Percentiles rank a stretch among this genome's conserved stretches.
Evolutionary conservation across 1,284 basidiomycete genomes (phyloP).

Genomic region (Malassezia psittaci): DNA sequence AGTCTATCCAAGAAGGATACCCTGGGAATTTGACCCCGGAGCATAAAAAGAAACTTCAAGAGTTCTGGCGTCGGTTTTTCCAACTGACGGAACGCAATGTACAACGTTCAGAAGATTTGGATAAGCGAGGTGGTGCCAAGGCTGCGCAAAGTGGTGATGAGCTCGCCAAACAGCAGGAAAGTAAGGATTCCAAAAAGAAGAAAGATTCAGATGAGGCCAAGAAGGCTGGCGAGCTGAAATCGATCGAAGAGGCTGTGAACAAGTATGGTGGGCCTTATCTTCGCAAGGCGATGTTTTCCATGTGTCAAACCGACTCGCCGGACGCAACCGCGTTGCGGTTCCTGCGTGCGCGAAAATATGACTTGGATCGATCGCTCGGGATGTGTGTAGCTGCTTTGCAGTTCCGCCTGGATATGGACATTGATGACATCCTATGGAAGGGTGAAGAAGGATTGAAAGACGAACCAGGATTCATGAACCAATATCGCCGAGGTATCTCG

Average conservation of each 20-base stretch:
- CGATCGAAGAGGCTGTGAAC: constrained; percentile 39
- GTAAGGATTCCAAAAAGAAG: constrained; percentile 26
- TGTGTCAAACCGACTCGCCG: constrained; percentile 35
- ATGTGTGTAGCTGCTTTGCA: constrained; percentile 46
- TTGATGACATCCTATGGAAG: constrained; percentile 40
- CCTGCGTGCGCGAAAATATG: constrained; percentile 47
- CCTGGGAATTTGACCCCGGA: constrained; percentile 37
- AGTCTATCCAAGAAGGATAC: constrained; percentile 26
- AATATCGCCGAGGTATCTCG: constrained; percentile 47
- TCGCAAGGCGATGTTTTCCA: constrained; percentile 30
- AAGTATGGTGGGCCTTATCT: constrained; percentile 46
- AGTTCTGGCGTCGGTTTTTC: constrained; percentile 33
- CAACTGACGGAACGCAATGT: constrained; percentile 39
- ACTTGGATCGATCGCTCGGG: constrained; percentile 45
- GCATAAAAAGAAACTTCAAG: constrained; percentile 33
- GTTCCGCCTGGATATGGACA: constrained; percentile 47
- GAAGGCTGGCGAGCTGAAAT: constrained; percentile 31
- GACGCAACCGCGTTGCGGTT: constrained; percentile 45
- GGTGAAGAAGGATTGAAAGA: constrained; percentile 47
- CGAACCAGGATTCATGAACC: constrained; percentile 46
- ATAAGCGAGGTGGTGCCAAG: constrained; percentile 25
- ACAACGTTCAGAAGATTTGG: constrained; percentile 34
- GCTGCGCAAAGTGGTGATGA: constrained; percentile 18
- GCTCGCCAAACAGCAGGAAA: constrained; percentile 18
- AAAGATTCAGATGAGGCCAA: constrained; percentile 44